Evolutionary conservation across 2,329 filamentous ascomycete genomes (phyloP).

Genomic region (Aureobasidium subglaciale): DNA sequence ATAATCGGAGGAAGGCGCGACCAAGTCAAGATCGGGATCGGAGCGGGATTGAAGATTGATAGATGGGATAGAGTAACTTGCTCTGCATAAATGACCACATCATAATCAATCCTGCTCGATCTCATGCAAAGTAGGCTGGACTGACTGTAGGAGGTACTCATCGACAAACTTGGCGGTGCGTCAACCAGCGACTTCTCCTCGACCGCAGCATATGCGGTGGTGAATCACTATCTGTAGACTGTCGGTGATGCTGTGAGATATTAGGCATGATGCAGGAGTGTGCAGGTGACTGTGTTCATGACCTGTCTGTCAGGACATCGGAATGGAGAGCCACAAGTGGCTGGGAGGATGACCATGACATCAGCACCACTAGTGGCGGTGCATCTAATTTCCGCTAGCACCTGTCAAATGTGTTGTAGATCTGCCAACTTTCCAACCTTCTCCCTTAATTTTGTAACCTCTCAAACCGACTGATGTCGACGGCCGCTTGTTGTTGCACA

Average conservation of each 20-base stretch:
- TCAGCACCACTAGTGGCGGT: not conserved
- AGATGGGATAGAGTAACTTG: no score
- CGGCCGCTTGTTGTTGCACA: not conserved
- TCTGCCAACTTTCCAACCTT: constrained; percentile 13
- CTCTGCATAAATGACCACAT: no score
- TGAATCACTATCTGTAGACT: no score
- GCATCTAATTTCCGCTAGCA: constrained; percentile 6
- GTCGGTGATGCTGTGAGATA: not conserved
- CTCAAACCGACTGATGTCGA: not conserved
- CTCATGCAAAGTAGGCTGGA: no score
- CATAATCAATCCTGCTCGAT: not conserved
- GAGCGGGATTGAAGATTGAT: no score
- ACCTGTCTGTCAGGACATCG: not conserved
- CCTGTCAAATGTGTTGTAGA: constrained; percentile 8
- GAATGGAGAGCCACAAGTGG: not conserved
- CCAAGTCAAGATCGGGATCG: no score
- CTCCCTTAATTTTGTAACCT: not conserved
- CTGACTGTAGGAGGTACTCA: not conserved
- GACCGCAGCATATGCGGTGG: no score
- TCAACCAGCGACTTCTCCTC: not conserved
- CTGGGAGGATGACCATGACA: constrained; percentile 8
- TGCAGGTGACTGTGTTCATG: not conserved
- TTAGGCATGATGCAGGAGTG: not conserved
- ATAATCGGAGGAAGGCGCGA: no score
- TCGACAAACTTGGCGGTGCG: not conserved